Conservation (phyloP, 768 basidiomycete species). For the Cystofilobasidium bisporidii region DNA sequence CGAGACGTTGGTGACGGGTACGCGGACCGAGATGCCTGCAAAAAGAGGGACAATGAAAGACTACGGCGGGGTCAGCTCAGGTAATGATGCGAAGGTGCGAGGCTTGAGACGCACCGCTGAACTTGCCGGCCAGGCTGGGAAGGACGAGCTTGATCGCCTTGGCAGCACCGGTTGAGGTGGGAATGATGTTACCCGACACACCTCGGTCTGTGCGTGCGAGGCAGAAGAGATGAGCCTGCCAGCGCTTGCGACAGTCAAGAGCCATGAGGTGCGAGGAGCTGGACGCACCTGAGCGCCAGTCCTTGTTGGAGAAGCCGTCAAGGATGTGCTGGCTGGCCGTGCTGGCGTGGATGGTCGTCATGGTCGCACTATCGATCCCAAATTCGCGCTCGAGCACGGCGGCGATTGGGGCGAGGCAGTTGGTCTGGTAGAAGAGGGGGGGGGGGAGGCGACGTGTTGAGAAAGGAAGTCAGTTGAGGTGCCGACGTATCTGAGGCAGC, state of each 20-base stretch:
- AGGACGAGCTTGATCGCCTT: constrained; percentile 40
- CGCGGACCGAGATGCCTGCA: constrained; percentile 40
- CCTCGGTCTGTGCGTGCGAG: constrained; percentile 32
- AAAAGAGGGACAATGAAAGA: not conserved
- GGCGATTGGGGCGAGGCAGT: constrained; percentile 41
- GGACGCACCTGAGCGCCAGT: constrained; percentile 33
- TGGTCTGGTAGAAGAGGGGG: too few relatives aligned
- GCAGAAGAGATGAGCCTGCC: too few relatives aligned
- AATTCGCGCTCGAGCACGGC: constrained; percentile 37
- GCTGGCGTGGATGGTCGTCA: constrained; percentile 39
- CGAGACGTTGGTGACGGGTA: constrained; percentile 40
- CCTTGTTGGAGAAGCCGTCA: constrained; percentile 40
- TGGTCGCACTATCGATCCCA: constrained; percentile 34
- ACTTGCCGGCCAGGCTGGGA: constrained; percentile 40
- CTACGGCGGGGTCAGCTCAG: too few relatives aligned
- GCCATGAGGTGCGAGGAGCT: too few relatives aligned
- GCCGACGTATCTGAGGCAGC: too few relatives aligned
- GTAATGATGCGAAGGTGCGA: not conserved
- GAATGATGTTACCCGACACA: constrained; percentile 39
- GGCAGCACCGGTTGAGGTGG: constrained; percentile 39
- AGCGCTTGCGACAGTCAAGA: too few relatives aligned
- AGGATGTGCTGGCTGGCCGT: constrained; percentile 40
- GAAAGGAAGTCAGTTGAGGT: too few relatives aligned
- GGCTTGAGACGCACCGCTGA: constrained; percentile 30
- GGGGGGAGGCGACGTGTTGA: too few relatives aligned